Base-by-base conservation (phyloP, 2,329 filamentous ascomycete species). In the Talaromyces sp. region DNA sequence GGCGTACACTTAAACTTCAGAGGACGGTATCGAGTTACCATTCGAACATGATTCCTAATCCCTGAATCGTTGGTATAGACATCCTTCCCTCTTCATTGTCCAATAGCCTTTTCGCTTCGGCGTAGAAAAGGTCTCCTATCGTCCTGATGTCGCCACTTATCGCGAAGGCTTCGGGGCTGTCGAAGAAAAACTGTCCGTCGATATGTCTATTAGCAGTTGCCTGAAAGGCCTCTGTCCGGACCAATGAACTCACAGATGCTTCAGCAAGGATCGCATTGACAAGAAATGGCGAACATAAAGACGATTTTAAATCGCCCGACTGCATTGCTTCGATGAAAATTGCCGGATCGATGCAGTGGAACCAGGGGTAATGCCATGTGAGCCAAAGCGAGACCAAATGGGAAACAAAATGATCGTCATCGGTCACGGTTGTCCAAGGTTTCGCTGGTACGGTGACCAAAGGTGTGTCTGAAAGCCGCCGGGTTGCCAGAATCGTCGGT, bases 311-410 rank as follows among this genome's bases (percentile, higher is more conserved):
- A 19, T 72, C 65, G 27, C 67, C 68, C 8, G 66, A 64, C 16
- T 39, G 66, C 75, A 78, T 77, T 60, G 77, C 71, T 3, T 91
- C 90, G 41, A 85, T 83, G 54, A 89, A 78, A 70, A 93, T 92
- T 70, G 94, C 90, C 61, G 88, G 85, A 72, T 90, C 91, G 74
- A 97, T 93, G 27, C 95, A 81, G 45, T 84, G 87, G 72, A 90
- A 96, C 78, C 92, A 96, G 35, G 92, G 89, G 76, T 97, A 96
- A 75, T 97, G 92, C 89, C 93, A 97, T 72, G 88, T 91, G 78
- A 97, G 96, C 79, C 97, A 97, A 86, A 96, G 90, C 73, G 92
- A 92, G 72, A 97, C 85, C 35, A 97, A 84, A 75, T 96, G 92
- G 9, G 88, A 86, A 69, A 96, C 86, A 57, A 96, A 83, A 58